Conservation (phyloP, 371 early-diverging fungal genomes). For the Encephalitozoon hellem region DNA sequence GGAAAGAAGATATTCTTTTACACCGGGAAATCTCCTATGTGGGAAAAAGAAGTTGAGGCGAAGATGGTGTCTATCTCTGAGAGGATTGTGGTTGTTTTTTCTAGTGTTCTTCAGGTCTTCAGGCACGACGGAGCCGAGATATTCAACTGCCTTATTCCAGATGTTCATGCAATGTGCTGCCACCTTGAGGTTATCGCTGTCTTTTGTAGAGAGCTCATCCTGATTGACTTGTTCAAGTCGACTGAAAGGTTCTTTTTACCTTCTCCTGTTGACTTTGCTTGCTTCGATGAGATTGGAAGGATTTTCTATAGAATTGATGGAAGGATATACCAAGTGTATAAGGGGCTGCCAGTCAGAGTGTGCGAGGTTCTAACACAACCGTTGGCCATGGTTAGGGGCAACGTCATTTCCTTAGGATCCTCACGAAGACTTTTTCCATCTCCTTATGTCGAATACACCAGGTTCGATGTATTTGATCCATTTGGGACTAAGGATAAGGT, state of each 20-base stretch:
- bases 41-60: background rate
- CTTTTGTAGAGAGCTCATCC: background rate
- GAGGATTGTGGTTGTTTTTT: background rate
- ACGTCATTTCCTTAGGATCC: background rate
- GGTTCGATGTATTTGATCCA: background rate
- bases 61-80: background rate
- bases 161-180: background rate
- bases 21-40: background rate
- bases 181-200: background rate
- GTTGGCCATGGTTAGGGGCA: constrained; percentile 1
- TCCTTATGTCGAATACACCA: constrained; percentile 19
- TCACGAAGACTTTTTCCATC: background rate
- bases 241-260: background rate
- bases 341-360: background rate
- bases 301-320: constrained; percentile 11
- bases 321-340: constrained; percentile 3
- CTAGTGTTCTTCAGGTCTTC: background rate
- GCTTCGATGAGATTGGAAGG: background rate
- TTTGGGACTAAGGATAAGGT: background rate
- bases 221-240: background rate
- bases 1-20: background rate
- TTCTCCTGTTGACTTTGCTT: background rate
- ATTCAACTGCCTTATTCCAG: constrained; percentile 6
- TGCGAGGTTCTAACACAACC: background rate
- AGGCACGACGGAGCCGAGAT: constrained; percentile 3